phyloP scores from a whole-genome alignment of 805 yeast genomes.

The Starmerella apis region DNA sequence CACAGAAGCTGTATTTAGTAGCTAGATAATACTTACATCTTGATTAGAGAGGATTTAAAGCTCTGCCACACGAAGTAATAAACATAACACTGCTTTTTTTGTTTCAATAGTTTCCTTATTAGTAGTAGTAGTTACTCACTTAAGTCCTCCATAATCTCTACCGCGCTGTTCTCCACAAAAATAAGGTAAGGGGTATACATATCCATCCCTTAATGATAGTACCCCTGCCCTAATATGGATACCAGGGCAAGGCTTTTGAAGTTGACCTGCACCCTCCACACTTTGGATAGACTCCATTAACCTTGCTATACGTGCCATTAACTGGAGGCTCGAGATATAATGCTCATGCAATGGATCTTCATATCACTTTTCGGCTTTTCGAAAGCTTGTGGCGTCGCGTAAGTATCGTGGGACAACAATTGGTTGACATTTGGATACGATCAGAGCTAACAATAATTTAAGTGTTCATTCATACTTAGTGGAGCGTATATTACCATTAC shows the following conservation, averaged over 20 bases:
- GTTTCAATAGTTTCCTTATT: no score
- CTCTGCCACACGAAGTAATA: no score
- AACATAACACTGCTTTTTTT: no score
- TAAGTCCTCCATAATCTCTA: neutral
- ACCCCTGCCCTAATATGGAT: neutral
- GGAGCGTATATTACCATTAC: constrained; percentile 19
- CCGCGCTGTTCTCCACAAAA: neutral
- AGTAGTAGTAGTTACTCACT: neutral
- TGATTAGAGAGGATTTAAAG: no score
- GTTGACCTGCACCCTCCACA: neutral
- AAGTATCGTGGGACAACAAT: no score
- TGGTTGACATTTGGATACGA: no score
- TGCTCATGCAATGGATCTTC: neutral
- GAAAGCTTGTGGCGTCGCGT: constrained; percentile 25
- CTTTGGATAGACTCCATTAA: neutral
- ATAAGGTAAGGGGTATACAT: neutral
- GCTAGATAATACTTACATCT: no score
- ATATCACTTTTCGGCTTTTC: neutral
- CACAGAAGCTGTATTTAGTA: neutral
- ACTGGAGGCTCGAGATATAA: neutral
- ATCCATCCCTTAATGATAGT: neutral
- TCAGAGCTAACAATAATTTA: neutral
- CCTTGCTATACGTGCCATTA: neutral
- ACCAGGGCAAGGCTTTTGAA: neutral
- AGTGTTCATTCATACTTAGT: constrained; percentile 25